Evolutionary conservation across 257 asterid species (phyloP).

Genomic region (Solanum appendiculatum): DNA sequence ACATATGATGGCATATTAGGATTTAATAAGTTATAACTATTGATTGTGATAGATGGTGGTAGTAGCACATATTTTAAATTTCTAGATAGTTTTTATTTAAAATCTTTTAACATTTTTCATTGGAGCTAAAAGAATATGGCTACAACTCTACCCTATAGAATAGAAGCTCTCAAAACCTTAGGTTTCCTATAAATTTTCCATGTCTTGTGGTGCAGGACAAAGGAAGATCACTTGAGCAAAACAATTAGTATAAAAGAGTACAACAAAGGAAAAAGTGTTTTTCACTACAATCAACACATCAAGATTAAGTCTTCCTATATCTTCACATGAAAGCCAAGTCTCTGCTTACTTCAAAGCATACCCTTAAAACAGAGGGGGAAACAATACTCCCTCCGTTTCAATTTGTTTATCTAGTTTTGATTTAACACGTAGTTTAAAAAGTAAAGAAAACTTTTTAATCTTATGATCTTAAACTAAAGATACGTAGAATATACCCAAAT

Average conservation of each 20-base stretch:
- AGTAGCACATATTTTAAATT: too few relatives aligned
- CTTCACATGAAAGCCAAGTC: slow-evolving; percentile 27
- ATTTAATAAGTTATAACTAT: neutral
- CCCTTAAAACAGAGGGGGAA: neutral
- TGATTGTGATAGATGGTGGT: neutral
- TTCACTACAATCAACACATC: slow-evolving; percentile 31
- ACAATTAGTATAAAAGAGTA: neutral
- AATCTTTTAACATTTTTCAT: neutral
- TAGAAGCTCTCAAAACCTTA: neutral
- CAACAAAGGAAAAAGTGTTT: slow-evolving; percentile 17
- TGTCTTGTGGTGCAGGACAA: neutral
- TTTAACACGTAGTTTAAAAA: too few relatives aligned
- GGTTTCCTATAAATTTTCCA: neutral
- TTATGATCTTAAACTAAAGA: too few relatives aligned
- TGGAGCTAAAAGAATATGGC: neutral
- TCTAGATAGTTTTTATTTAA: neutral
- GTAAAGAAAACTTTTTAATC: too few relatives aligned
- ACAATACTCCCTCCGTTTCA: neutral
- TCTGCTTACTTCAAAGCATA: slow-evolving; percentile 21
- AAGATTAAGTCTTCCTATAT: slow-evolving; percentile 8
- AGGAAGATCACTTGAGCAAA: neutral
- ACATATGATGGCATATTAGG: neutral
- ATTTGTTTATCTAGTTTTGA: too few relatives aligned
- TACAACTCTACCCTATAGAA: neutral
- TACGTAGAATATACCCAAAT: too few relatives aligned